Evolutionary conservation across 2,329 filamentous ascomycete species (phyloP), one percentile per base, ranked within the genome.

Genomic region (Fusarium lateritium): DNA sequence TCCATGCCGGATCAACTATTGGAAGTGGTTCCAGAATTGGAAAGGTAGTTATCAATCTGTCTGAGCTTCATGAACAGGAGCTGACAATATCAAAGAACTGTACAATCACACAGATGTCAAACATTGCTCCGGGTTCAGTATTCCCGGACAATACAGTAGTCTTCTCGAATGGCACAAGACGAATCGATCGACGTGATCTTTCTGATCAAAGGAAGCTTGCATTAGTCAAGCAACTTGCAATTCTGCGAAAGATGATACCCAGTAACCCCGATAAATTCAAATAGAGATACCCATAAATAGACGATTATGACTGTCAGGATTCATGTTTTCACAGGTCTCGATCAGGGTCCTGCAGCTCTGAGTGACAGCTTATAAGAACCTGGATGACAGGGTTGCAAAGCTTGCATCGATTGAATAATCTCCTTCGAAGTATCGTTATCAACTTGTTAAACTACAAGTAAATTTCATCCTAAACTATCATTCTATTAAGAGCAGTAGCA

Each of bases 61-160:
- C 17, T 10, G 49, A 33, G 36, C 28, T 40, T 44, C n/a, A 14
- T 36, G 46, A 53, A 11, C 19, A 50, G 38, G 8, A 38, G 21
- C 63, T 62, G 34, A 79, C 77, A 22, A 38, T 52, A 19, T 76
- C 45, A 79, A 31, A 91, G 84, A 87, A 93, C 76, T 91, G 91
- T 73, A 93, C 91, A 22, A 84, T 94, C 52, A 90, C 91, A 9
- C 86, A 91, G 0, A 83, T 88, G 62, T 90, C 87, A 24, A 82
- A 84, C 26, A 81, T 94, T 42, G 78, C 80, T 0, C 85, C 88
- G 11, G 85, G 86, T 1, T 86, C 88, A 33, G 79, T 82, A 13
- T 75, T 94, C 1, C 86, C 87, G 0, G 91, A 93, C 62, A 89
- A 87, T 76, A 91, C 89, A 0, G 91, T 94, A 7, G 81, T 94